Conservation (phyloP, 331 rosid genomes). For the Acacia pycnantha region DNA sequence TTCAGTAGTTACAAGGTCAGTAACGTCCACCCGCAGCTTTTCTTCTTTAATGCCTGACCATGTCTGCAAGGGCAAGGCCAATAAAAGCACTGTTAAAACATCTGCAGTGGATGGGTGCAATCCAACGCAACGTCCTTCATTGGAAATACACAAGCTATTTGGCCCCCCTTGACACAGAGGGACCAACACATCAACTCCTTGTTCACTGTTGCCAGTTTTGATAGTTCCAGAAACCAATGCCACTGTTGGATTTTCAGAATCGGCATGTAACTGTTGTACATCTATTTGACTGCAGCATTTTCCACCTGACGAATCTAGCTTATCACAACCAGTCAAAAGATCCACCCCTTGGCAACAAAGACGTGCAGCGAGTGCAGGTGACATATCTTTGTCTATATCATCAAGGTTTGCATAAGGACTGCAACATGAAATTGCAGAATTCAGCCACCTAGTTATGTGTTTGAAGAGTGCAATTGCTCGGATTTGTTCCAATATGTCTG, state of each 20-base stretch:
- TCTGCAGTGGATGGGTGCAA: slow-evolving; percentile 75
- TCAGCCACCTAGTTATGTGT: slow-evolving; percentile 57
- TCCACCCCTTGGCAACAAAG: slow-evolving; percentile 74
- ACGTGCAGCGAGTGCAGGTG: slow-evolving; percentile 50
- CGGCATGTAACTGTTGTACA: slow-evolving; percentile 43
- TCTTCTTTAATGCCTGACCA: slow-evolving; percentile 72
- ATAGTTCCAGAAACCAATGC: slow-evolving; percentile 74
- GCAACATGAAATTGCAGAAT: slow-evolving; percentile 42
- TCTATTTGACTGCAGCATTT: slow-evolving; percentile 48
- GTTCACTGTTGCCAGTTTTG: slow-evolving; percentile 49
- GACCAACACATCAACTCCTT: slow-evolving; percentile 68
- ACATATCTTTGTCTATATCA: slow-evolving; percentile 36
- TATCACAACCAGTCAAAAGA: slow-evolving; percentile 42
- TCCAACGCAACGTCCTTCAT: slow-evolving; percentile 63
- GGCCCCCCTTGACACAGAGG: slow-evolving; percentile 50
- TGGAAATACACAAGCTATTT: slow-evolving; percentile 44
- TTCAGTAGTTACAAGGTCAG: slow-evolving; percentile 49
- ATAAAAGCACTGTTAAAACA: slow-evolving; percentile 74
- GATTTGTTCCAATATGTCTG: slow-evolving; percentile 65
- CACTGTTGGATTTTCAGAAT: slow-evolving; percentile 44
- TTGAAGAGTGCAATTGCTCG: slow-evolving; percentile 63
- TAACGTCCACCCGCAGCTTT: slow-evolving; percentile 52
- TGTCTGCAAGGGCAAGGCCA: slow-evolving; percentile 66
- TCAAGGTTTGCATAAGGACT: slow-evolving; percentile 23
- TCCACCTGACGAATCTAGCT: slow-evolving; percentile 22